Evolutionary conservation across 2,329 filamentous ascomycete genomes (phyloP).

Genomic region (Furcasterigmium sp.): DNA sequence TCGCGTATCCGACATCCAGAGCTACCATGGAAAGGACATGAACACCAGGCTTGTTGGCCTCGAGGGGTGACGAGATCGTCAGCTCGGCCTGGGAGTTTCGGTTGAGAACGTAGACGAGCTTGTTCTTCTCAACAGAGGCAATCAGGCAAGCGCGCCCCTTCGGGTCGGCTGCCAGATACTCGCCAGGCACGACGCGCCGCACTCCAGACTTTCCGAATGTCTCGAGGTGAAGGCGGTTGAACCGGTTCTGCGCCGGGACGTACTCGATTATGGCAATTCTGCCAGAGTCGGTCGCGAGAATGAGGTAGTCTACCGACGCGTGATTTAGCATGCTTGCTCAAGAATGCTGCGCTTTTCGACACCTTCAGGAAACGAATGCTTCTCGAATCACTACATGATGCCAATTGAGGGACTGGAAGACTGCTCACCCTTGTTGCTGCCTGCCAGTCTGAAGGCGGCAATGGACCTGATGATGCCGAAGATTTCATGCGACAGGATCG

Average conservation of each 20-base stretch:
- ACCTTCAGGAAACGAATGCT: conserved; percentile 9
- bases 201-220: conserved; percentile 98
- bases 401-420: conserved; percentile 28
- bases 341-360: neutral
- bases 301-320: conserved; percentile 77
- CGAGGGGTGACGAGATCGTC: conserved; percentile 93
- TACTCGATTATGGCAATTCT: conserved; percentile 94
- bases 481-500: conserved; percentile 84
- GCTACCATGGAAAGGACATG: conserved; percentile 84
- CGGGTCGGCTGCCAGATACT: conserved; percentile 93
- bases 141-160: conserved; percentile 94
- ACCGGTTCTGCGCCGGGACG: conserved; percentile 76
- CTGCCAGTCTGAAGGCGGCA: conserved; percentile 84
- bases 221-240: conserved; percentile 86
- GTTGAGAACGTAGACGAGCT: conserved; percentile 97
- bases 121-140: conserved; percentile 96
- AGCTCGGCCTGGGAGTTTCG: conserved; percentile 91
- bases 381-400: conserved; percentile 63
- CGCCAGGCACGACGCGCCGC: conserved; percentile 86
- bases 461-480: conserved; percentile 93
- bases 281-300: conserved; percentile 91
- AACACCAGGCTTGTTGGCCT: conserved; percentile 90
- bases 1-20: conserved; percentile 93
- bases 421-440: conserved; percentile 89
- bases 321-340: conserved; percentile 4